Percentiles rank a stretch among this genome's conserved stretches.
Conservation (phyloP, 2,329 filamentous ascomycete species). For the Aspergillus aculeatinus region DNA sequence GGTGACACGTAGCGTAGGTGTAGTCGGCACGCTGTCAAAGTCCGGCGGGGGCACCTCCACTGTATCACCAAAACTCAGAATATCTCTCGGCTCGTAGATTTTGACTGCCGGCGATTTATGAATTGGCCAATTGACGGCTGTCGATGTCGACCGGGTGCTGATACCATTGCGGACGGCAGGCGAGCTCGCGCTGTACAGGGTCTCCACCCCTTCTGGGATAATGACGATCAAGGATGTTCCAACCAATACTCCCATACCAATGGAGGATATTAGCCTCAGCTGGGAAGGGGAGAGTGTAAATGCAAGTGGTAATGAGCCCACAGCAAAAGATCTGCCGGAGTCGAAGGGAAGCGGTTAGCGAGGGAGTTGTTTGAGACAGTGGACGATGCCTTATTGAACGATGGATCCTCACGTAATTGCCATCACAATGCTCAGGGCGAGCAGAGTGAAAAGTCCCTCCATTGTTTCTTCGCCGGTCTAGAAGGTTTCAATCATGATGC, state of each 20-base stretch:
- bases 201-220: conserved; percentile 93
- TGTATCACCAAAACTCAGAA: neutral
- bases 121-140: conserved; percentile 31
- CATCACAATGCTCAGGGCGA: conserved; percentile 65
- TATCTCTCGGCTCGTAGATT: conserved; percentile 1
- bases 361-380: neutral
- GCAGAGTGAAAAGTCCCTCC: conserved; percentile 65
- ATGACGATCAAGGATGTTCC: conserved; percentile 96
- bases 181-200: conserved; percentile 64
- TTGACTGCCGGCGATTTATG: conserved; percentile 20
- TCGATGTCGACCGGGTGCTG: conserved; percentile 24
- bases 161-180: conserved; percentile 32
- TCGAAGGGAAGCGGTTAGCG: conserved; percentile 14
- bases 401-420: conserved; percentile 56
- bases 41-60: neutral
- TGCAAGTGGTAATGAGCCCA: conserved; percentile 84
- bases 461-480: conserved; percentile 40
- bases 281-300: conserved; percentile 85
- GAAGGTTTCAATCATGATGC: conserved; percentile 29
- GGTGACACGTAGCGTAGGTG: conserved; percentile 21
- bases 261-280: conserved; percentile 81
- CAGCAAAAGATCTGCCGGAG: conserved; percentile 76
- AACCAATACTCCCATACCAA: conserved; percentile 91
- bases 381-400: neutral
- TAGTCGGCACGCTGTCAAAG: neutral